Conservation (phyloP, 1,284 basidiomycete species). For the Tetrapyrgos nigripes region DNA sequence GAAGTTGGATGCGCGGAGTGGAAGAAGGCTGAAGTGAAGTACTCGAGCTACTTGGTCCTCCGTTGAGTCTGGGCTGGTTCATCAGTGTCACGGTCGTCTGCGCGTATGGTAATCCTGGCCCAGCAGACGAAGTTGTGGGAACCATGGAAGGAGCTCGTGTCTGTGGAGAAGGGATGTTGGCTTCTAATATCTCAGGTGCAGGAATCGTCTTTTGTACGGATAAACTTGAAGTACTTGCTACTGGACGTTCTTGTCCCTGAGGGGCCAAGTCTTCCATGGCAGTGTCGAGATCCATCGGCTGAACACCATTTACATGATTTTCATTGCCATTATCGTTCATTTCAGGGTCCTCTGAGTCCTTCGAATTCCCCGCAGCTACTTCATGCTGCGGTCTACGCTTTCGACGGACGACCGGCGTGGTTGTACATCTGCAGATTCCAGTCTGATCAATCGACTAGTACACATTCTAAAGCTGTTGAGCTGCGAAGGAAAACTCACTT, state of each 20-base stretch:
- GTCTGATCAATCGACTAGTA: neutral
- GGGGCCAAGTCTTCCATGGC: too few species aligned
- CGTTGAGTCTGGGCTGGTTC: neutral
- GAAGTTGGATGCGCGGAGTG: slow-evolving; percentile 2
- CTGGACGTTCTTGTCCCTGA: too few species aligned
- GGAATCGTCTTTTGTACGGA: too few species aligned
- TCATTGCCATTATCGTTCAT: too few species aligned
- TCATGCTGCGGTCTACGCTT: slow-evolving; percentile 9
- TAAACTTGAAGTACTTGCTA: too few species aligned
- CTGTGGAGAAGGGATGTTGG: too few species aligned
- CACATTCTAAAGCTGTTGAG: neutral
- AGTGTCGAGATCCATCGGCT: too few species aligned
- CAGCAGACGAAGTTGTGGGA: neutral
- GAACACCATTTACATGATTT: too few species aligned
- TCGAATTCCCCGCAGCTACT: neutral
- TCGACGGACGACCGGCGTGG: slow-evolving; percentile 8
- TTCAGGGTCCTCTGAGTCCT: neutral
- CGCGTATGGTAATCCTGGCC: neutral
- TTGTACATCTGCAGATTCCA: slow-evolving; percentile 4
- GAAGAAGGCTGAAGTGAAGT: slow-evolving; percentile 2
- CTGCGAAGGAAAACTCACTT: slow-evolving; percentile 1
- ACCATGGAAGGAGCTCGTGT: neutral
- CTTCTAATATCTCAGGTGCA: too few species aligned
- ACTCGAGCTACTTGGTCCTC: neutral
- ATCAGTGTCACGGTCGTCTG: neutral